Base-by-base conservation (phyloP, 2,329 filamentous ascomycete genomes). In the Sclerotinia minor region DNA sequence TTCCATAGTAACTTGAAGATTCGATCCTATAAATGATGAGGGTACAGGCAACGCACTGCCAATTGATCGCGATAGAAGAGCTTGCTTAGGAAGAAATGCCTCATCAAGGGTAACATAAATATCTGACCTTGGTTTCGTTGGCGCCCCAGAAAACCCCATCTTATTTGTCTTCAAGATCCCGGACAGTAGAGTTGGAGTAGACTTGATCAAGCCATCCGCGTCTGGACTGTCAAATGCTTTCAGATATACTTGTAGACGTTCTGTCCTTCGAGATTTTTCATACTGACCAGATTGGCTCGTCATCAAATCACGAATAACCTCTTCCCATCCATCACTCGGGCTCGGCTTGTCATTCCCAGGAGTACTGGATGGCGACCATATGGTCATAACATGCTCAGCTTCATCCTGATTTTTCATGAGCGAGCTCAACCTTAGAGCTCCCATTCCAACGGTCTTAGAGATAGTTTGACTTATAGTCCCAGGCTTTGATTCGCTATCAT, bases 91-190 rank as follows among this genome's bases (percentile, higher is more conserved):
- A 32, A 99, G 82, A n/a, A 89, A 83, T 0, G 92, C 91, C 71
- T 92, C 89, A 68, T 88, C 87, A 59, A 99, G 79, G 0, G 93
- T 97, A 55, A 99, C 79, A 77, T 99, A 99, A 63, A 99, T 98
- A 77, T 99, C 96, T 15, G 93, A 97, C 74, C 96, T 85, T 21
- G 91, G 84, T 76, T 92, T 94, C 0, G 90, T 93, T 0, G 95
- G 94, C 1, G 94, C 94, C 17, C 94, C 94, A 4, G 94, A 92
- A 77, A 99, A 98, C 2, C 94, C 95, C 78, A 98, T 94, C 77
- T 95, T 95, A 74, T 84, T 90, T 0, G 94, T 96, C 77, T 90
- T 90, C 68, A 84, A 84, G 69, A 98, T 86, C 64, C 90, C 89
- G 63, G 96, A 90, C 19, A 99, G 86, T 19, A 96, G 81, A 0